phyloP scores from a whole-genome alignment of 495 filamentous ascomycete genomes.

The Chaetomium tenue region DNA sequence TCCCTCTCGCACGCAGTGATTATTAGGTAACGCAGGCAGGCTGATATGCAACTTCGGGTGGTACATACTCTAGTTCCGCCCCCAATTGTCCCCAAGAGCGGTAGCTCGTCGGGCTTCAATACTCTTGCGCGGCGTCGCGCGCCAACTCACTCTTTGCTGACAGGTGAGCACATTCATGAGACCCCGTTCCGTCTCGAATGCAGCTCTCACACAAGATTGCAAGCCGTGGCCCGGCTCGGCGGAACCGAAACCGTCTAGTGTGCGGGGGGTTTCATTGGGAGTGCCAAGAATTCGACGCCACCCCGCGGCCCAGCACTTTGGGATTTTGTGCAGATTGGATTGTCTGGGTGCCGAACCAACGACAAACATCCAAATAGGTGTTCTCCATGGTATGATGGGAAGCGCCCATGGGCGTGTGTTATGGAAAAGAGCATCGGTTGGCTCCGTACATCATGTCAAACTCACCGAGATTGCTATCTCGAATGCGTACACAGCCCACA shows the following conservation, averaged over 20 bases:
- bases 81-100: no score
- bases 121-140: not conserved
- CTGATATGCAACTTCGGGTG: no score
- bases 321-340: not conserved
- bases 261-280: conserved; percentile 13
- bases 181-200: not conserved
- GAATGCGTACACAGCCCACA: no score
- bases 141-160: not conserved
- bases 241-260: conserved; percentile 15
- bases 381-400: not conserved
- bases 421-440: no score
- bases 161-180: not conserved
- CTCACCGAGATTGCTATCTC: not conserved
- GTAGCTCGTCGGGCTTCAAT: not conserved
- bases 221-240: not conserved
- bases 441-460: not conserved
- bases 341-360: not conserved
- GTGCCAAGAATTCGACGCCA: not conserved
- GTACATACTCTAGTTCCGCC: no score
- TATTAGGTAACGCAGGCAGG: no score
- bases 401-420: not conserved
- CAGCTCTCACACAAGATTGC: not conserved
- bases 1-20: no score
- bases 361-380: no score
- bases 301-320: not conserved